Base-by-base conservation (phyloP, 129 eudicot genomes). In the Flaveria linearis region DNA sequence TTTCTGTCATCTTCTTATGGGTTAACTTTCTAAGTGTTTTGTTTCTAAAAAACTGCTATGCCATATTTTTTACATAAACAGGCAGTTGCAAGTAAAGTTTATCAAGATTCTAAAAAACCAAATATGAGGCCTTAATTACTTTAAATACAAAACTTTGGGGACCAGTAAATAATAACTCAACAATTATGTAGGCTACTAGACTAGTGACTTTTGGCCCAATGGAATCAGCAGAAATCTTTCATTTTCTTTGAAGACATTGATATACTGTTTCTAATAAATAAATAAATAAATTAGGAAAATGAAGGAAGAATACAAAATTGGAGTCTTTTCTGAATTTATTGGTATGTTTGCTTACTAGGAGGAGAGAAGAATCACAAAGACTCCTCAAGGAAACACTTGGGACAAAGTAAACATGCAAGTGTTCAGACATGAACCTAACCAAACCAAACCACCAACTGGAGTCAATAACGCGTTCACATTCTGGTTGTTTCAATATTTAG, bases 311-410 rank as follows among this genome's bases (percentile, higher is more conserved):
- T 2, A 22, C 22, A 22, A 57, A 22, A 22, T 9, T 14, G 16
- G 33, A 58, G 49, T 16, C 23, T 65, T 17, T 23, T 41, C 62
- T 76, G 79, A 52, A 16, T 70, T 42, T 4, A 51, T 53, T 23
- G 22, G 43, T 68, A 61, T 79, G 80, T 41, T 73, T 72, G 76
- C 62, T 61, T 78, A 47, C 39, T 80, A 92, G 98, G 96, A 90
- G 96, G 85, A 88, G 97, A 84, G 98, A 93, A 88, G 96, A 90
- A 83, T 95, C 98, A 52, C 98, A 90, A 65, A 86, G 69, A 69
- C 96, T 93, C 80, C 82, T 93, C 7, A 90, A 90, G 80, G 98
- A 90, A 81, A 95, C 98, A 43, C 82, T 90, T 62, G 91, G 80
- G 25, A 92, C 92, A 33, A 91, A 87, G 20, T 87, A 80, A 56